Evolutionary conservation across 2,329 filamentous ascomycete species (phyloP).

Genomic region (Cucurbitaria berberidis): DNA sequence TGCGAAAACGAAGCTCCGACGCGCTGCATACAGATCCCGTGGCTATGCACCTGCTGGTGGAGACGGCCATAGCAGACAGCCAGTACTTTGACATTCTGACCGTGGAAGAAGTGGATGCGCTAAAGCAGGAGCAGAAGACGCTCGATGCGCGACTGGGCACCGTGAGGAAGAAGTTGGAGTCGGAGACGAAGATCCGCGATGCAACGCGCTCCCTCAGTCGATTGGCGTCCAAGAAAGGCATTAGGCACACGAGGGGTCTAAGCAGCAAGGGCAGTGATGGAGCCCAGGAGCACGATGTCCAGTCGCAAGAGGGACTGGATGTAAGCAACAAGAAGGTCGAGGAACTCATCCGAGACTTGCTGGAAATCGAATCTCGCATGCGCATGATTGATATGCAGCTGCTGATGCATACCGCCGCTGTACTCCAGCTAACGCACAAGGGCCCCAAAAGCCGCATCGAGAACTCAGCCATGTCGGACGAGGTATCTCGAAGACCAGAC

Average conservation of each 20-base stretch:
- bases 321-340: conserved; percentile 82
- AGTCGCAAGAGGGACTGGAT: conserved; percentile 74
- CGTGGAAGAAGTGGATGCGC: conserved; percentile 85
- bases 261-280: conserved; percentile 54
- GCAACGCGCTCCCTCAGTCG: conserved; percentile 85
- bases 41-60: conserved; percentile 87
- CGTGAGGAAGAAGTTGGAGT: conserved; percentile 78
- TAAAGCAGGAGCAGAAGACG: conserved; percentile 84
- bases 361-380: conserved; percentile 75
- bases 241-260: conserved; percentile 57
- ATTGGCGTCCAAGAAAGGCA: conserved; percentile 69
- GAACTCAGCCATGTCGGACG: conserved; percentile 48
- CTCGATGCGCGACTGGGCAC: conserved; percentile 80
- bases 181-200: conserved; percentile 94
- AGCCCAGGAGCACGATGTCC: conserved; percentile 42
- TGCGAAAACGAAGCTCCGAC: conserved; percentile 39
- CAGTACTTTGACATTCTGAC: conserved; percentile 83
- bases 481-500: conserved; percentile 61
- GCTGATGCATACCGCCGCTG: conserved; percentile 88
- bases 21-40: conserved; percentile 62
- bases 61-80: conserved; percentile 91
- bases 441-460: conserved; percentile 66
- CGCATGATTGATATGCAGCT: conserved; percentile 77
- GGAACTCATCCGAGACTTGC: conserved; percentile 80
- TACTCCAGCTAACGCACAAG: conserved; percentile 88